Evolutionary conservation across 495 filamentous ascomycete species (phyloP).

Genomic region (Daldinia childiae): DNA sequence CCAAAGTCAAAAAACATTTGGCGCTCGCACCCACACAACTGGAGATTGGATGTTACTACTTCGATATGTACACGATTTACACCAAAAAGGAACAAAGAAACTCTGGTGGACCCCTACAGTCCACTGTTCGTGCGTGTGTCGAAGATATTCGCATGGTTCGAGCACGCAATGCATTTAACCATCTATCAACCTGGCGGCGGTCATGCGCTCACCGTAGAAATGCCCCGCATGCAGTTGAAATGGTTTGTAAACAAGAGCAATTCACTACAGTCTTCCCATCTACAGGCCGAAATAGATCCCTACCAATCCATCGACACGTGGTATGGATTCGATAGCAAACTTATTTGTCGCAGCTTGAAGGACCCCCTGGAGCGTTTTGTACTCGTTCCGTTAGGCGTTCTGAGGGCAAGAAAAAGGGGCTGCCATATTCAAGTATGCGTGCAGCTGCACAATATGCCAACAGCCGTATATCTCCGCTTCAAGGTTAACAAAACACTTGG

Average conservation of each 20-base stretch:
- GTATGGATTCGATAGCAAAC: conserved; percentile 58
- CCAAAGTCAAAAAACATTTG: conserved; percentile 53
- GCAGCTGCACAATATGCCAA: background rate
- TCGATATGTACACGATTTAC: conserved; percentile 32
- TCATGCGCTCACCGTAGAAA: conserved; percentile 47
- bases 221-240: conserved; percentile 52
- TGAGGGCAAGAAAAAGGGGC: conserved; percentile 22
- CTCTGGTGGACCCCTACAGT: conserved; percentile 42
- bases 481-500: conserved; percentile 59
- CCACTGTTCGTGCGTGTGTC: conserved; percentile 43
- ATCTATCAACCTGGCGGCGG: conserved; percentile 44
- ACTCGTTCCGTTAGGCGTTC: conserved; percentile 46
- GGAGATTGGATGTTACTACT: conserved; percentile 24
- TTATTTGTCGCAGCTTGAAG: conserved; percentile 51
- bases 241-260: conserved; percentile 45
- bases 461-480: conserved; percentile 51
- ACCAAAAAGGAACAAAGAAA: conserved; percentile 11
- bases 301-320: conserved; percentile 58
- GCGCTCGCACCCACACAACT: conserved; percentile 37
- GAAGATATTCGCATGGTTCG: conserved; percentile 52
- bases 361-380: conserved; percentile 49
- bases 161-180: conserved; percentile 42
- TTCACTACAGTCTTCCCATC: conserved; percentile 54
- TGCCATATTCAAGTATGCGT: conserved; percentile 45
- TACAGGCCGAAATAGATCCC: conserved; percentile 57